Evolutionary conservation across 768 basidiomycete species (phyloP), one percentile per base, ranked within the genome.

Genomic region (Auriculariales sp.): DNA sequence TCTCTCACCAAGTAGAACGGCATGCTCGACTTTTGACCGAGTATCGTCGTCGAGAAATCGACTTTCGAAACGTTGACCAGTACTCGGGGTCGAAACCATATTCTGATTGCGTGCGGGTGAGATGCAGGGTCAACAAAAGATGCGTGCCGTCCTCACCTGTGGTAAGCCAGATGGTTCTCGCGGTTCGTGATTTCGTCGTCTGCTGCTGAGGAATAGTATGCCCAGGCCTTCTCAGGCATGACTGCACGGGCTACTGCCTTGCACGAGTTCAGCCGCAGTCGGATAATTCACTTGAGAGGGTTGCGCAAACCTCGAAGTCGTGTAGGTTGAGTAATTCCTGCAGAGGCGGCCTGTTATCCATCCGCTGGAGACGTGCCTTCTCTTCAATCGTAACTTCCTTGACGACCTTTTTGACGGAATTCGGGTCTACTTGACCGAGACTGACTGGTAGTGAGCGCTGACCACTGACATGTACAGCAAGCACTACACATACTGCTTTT

Each of bases 141-240:
- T 4, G 31, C 32, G 19, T 24, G 30, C 19, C 58, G 30, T 30
- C n/a, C n/a, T n/a, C n/a, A 83, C 87, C 93, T 74, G 56, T 97
- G 93, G 60, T 83, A 98, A 2, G 92, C 93, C 47, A 80, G 73
- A 53, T 88, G 89, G 57, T 95, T 95, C 64, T 94, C 91, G 46
- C 91, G 73, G 52, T 75, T 69, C 28, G 90, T 92, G 39, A 92
- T 88, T 64, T 95, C 91, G 57, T 97, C 93, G 61, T 97, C 94
- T 5, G 94, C 81, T 15, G 91, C 93, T n/a, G 89, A 92, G 1
- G 86, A 90, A 59, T 97, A 93, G 62, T 93, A 93, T 4, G 92
- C 93, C 93, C 93, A 97, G 0, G 89, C 89, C 61, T 89, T 88
- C 29, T 83, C 81, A 2, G 79, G 67, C 71, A 98, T 81, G 10